Percentiles rank a stretch among this genome's conserved stretches.
Conservation (phyloP, 352 stramenopile species). For the Lagenidium giganteum region DNA sequence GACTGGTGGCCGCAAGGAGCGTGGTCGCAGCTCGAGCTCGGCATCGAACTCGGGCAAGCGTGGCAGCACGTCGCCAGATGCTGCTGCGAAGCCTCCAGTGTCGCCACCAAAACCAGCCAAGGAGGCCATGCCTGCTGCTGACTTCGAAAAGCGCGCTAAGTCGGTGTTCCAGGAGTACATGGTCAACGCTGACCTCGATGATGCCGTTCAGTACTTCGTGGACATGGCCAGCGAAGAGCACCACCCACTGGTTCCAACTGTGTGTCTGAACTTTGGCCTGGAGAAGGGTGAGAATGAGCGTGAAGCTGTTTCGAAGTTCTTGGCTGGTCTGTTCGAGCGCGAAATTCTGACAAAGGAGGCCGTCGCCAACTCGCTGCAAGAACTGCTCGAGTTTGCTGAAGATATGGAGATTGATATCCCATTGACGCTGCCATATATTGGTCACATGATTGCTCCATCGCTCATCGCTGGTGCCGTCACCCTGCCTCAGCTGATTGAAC, state of each 20-base stretch:
- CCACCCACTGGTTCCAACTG: slow-evolving; percentile 40
- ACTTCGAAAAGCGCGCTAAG: slow-evolving; percentile 83
- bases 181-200: slow-evolving; percentile 79
- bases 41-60: slow-evolving; percentile 25
- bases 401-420: slow-evolving; percentile 84
- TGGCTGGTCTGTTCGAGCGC: slow-evolving; percentile 44
- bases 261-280: slow-evolving; percentile 59
- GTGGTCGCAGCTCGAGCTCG: slow-evolving; percentile 47
- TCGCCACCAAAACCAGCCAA: slow-evolving; percentile 19
- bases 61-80: slow-evolving; percentile 9
- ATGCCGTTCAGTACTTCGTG: slow-evolving; percentile 43
- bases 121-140: slow-evolving; percentile 32
- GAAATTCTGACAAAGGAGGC: slow-evolving; percentile 37
- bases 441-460: slow-evolving; percentile 62
- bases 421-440: slow-evolving; percentile 60
- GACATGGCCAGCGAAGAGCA: slow-evolving; percentile 50
- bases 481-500: slow-evolving; percentile 33
- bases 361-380: slow-evolving; percentile 34
- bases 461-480: slow-evolving; percentile 36
- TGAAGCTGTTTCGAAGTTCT: slow-evolving; percentile 38
- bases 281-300: slow-evolving; percentile 71
- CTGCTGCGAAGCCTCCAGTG: too few relatives aligned
- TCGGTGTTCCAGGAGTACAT: slow-evolving; percentile 85
- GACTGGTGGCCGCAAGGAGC: slow-evolving; percentile 33
- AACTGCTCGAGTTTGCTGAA: slow-evolving; percentile 69